Conservation (phyloP, 352 stramenopile genomes). For the Phytophthora crassamura region DNA sequence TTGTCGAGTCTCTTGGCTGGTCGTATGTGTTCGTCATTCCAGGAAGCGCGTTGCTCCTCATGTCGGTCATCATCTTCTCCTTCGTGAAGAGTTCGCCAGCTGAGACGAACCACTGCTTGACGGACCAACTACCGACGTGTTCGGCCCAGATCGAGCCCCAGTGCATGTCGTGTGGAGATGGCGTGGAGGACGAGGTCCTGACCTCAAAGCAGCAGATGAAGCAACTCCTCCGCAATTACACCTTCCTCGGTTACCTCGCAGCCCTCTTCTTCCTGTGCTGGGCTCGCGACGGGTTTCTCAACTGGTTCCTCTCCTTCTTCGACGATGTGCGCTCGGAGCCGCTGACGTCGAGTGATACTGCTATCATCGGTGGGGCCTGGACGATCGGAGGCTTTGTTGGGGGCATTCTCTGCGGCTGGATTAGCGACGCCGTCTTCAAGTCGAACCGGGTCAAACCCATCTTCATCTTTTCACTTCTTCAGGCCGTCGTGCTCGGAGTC, state of each 20-base stretch:
- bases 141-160: conserved; percentile 23
- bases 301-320: conserved; percentile 84
- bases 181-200: conserved; percentile 5
- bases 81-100: conserved; percentile 66
- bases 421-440: conserved; percentile 74
- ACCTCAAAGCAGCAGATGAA: conserved; percentile 49
- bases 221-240: conserved; percentile 59
- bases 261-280: conserved; percentile 80
- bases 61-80: conserved; percentile 58
- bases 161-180: conserved; percentile 11
- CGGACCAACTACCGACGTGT: conserved; percentile 35
- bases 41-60: conserved; percentile 52
- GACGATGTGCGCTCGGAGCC: conserved; percentile 58
- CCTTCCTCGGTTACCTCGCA: conserved; percentile 71
- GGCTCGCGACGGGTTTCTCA: conserved; percentile 73
- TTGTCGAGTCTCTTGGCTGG: conserved; percentile 71
- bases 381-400: conserved; percentile 79
- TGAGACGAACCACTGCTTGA: conserved; percentile 47
- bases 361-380: conserved; percentile 75
- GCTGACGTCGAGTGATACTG: conserved; percentile 58
- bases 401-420: conserved; percentile 72
- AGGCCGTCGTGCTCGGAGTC: conserved; percentile 54
- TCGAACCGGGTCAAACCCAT: conserved; percentile 74
- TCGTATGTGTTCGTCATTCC: conserved; percentile 79
- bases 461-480: conserved; percentile 74